These are phyloP conservation scores for Knufia fluminis DNA, from an alignment of 2,329 filamentous ascomycete species.

Conservation along the genomic window DNA sequence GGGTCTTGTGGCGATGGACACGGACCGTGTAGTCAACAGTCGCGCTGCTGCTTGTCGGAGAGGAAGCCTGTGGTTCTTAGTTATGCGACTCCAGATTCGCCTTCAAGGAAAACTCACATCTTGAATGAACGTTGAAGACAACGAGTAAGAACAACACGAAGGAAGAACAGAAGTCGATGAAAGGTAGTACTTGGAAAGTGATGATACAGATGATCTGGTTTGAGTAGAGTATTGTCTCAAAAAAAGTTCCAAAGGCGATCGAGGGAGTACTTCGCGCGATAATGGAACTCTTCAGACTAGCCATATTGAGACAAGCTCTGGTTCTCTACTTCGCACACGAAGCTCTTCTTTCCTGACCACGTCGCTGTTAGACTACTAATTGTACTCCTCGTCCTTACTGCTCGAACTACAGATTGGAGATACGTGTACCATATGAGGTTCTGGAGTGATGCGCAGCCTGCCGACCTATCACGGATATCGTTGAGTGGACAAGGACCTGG, in stretches of 20 bases:
- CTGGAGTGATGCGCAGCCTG: no score
- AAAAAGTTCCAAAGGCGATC: not conserved
- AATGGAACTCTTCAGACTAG: no score
- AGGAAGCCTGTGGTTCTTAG: slow-evolving; percentile 40
- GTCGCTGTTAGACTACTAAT: no score
- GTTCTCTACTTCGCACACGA: not conserved
- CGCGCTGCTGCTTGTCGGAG: slow-evolving; percentile 50
- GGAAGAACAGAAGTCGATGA: not conserved
- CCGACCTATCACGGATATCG: no score
- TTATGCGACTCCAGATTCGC: not conserved
- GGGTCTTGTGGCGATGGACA: slow-evolving; percentile 35
- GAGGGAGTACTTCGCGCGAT: no score
- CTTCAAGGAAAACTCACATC: not conserved
- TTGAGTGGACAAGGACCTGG: no score
- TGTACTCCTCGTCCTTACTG: no score
- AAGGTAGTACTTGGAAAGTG: not conserved
- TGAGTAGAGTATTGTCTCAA: not conserved
- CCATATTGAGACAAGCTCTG: not conserved
- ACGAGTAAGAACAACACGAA: not conserved
- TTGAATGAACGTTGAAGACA: not conserved
- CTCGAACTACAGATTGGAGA: no score
- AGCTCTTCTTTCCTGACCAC: no score
- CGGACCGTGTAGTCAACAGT: slow-evolving; percentile 40
- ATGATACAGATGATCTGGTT: not conserved
- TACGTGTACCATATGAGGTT: no score